Evolutionary conservation across 1,139 yeast species (phyloP).

Genomic region (Barnettozyma hawaiiensis): DNA sequence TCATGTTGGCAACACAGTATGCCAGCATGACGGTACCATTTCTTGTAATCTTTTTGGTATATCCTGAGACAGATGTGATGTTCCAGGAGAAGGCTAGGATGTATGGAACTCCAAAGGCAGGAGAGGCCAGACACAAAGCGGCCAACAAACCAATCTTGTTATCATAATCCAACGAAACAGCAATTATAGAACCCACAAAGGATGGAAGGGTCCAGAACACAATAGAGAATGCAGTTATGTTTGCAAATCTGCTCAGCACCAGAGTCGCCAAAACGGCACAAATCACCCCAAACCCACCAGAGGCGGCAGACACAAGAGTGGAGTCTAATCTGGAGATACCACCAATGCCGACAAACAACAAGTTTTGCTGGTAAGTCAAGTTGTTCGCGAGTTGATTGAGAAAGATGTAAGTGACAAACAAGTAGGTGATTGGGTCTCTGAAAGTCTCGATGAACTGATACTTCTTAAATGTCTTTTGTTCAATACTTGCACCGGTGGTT

Average conservation of each 20-base stretch:
- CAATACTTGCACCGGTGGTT: constrained; percentile 46
- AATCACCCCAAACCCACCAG: constrained; percentile 4
- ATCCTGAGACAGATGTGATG: constrained; percentile 28
- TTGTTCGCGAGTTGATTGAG: constrained; percentile 36
- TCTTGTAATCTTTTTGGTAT: constrained; percentile 27
- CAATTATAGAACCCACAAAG: constrained; percentile 25
- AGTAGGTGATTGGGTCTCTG: constrained; percentile 43
- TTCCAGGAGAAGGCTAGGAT: constrained; percentile 23
- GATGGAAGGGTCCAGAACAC: constrained; percentile 13
- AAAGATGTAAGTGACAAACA: constrained; percentile 39
- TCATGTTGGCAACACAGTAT: constrained; percentile 24
- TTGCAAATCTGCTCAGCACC: background rate
- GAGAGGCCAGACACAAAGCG: constrained; percentile 23
- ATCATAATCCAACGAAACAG: constrained; percentile 27
- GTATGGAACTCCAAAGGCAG: constrained; percentile 22
- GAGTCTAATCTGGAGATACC: constrained; percentile 29
- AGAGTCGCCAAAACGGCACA: background rate
- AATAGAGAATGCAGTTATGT: constrained; percentile 13
- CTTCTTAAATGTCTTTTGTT: constrained; percentile 40
- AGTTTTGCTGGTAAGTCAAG: constrained; percentile 36
- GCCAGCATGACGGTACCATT: constrained; percentile 23
- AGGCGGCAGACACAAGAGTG: constrained; percentile 30
- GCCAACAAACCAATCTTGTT: constrained; percentile 32
- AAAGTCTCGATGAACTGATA: constrained; percentile 47
- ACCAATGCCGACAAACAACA: constrained; percentile 15